A percentile compares a stretch with the other conserved stretches of the same genome.
These are phyloP conservation scores for Strobilomyces confusus DNA, from an alignment of 768 basidiomycete genomes.

Conservation along the genomic window DNA sequence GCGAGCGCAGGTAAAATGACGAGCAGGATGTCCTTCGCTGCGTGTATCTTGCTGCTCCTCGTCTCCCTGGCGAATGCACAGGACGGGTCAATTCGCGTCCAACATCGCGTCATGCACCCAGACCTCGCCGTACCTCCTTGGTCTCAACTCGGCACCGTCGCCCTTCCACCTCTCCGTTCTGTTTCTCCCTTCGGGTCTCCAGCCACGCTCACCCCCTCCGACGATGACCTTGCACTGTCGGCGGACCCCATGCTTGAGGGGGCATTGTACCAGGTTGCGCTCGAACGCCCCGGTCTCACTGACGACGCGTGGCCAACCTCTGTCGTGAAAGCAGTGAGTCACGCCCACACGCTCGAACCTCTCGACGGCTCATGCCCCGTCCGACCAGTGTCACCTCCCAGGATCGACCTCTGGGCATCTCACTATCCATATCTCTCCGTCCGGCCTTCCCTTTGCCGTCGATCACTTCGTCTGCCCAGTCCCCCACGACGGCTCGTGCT, in stretches of 20 bases:
- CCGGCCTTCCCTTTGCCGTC: conserved; percentile 53
- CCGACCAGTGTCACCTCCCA: conserved; percentile 63
- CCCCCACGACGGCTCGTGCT: conserved; percentile 68
- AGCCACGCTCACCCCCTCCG: conserved; percentile 35
- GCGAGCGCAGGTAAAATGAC: background rate
- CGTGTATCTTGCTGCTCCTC: conserved; percentile 13
- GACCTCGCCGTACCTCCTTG: conserved; percentile 24
- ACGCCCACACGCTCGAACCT: conserved; percentile 44
- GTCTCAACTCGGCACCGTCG: conserved; percentile 25
- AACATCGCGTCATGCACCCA: conserved; percentile 33
- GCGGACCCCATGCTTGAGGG: conserved; percentile 37
- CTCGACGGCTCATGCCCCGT: conserved; percentile 13
- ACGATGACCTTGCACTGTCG: conserved; percentile 45
- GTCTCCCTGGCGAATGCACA: conserved; percentile 11
- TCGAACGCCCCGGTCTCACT: conserved; percentile 44
- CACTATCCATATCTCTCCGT: conserved; percentile 48
- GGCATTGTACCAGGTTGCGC: conserved; percentile 69
- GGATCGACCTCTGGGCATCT: conserved; percentile 51
- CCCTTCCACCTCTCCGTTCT: conserved; percentile 27
- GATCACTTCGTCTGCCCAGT: conserved; percentile 70
- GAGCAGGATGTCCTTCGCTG: conserved; percentile 7
- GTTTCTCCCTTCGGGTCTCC: conserved; percentile 33
- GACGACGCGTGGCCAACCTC: conserved; percentile 34
- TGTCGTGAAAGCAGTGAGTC: conserved; percentile 42
- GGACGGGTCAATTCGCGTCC: conserved; percentile 13